Evolutionary conservation across 1,139 yeast species (phyloP), one percentile per base, ranked within the genome.

Genomic region (Geotrichum reessii): DNA sequence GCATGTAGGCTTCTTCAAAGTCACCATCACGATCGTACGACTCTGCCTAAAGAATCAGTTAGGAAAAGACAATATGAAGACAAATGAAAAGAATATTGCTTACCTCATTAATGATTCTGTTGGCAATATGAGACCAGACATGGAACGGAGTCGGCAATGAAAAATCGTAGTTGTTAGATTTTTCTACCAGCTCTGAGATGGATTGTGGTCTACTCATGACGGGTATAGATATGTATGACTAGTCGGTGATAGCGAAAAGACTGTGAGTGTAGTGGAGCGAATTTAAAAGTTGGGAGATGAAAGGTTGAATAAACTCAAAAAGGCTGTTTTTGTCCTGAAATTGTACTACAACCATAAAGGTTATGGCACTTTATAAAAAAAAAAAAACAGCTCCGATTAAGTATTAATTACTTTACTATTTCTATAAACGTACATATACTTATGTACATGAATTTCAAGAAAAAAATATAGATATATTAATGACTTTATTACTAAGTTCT

Each of bases 71-170:
- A 28, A 14, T 4, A 40, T 8, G 12, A 7, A 37, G 21, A 17
- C 31, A 28, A 46, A 21, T 19, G 1, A 11, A 25, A 40, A 8
- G 11, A 46, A 19, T 46, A 27, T 54, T 21, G 17, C 62, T 12
- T 51, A 58, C 63, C 44, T 58, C 64, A 8, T 70, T 71, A 49
- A 74, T 64, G 28, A 78, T 65, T 12, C 76, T 71, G 17, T 71
- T 66, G 21, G 81, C 74, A 42, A 81, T 71, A 57, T 80, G 74
- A 17, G 80, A 63, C 77, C 84, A 80, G n/a, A 76, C 65, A 50
- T 72, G 69, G 53, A 80, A 68, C 1, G 82, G 77, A 24, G 78
- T 74, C 0, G 66, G 58, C 2, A 72, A 63, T 17, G 78, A 74
- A 66, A 76, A 81, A 63, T 76, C 79, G 65, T 79, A 81, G 58